Evolutionary conservation across 2,329 filamentous ascomycete genomes (phyloP), one percentile per base, ranked within the genome.

Genomic region (Emericellopsis atlantica): DNA sequence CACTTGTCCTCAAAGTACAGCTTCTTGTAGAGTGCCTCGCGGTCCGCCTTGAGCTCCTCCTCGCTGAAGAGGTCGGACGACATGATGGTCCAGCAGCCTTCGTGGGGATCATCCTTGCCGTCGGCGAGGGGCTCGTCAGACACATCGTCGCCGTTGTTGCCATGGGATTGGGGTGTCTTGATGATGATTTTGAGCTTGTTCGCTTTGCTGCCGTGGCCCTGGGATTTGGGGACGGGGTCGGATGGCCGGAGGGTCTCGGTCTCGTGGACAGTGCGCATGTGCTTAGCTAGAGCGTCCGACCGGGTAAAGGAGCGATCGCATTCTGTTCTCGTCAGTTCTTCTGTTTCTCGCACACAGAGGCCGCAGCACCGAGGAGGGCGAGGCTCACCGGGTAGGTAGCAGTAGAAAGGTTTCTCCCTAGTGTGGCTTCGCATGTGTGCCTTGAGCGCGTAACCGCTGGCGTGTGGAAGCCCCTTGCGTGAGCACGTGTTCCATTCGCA

Each of bases 391-490:
- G 92, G 92, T 33, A 98, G 64, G 24, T 88, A 85, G 62, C 92
- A 98, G 65, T 95, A 95, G 58, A 96, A 96, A 0, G 92, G 92
- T 65, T 98, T 98, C 70, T 98, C 92, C 55, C 92, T 77, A 2
- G 92, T 98, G 59, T 98, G 92, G 57, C 89, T 95, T 51, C 92
- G 74, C 89, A 98, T 95, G 56, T 98, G 92, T 9, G 92, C 92
- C 59, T 94, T 89, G 48, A 98, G 67, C 5, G 92, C 92, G 64
- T 98, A 98, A 3, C 87, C 92, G 54, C 88, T 95, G 1, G 90
- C 90, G 62, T 98, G 92, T 15, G 86, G 80, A 61, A 92, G 79
- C 44, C 88, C 87, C 65, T 95, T 96, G 46, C 89, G 69, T 40
- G 72, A 74, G 59, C 92, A 98, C 49, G 90, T 90, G 44, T 76